These are phyloP conservation scores for Wickerhamomyces subpelliculosus DNA, from an alignment of 805 yeast genomes.

Conservation along the genomic window DNA sequence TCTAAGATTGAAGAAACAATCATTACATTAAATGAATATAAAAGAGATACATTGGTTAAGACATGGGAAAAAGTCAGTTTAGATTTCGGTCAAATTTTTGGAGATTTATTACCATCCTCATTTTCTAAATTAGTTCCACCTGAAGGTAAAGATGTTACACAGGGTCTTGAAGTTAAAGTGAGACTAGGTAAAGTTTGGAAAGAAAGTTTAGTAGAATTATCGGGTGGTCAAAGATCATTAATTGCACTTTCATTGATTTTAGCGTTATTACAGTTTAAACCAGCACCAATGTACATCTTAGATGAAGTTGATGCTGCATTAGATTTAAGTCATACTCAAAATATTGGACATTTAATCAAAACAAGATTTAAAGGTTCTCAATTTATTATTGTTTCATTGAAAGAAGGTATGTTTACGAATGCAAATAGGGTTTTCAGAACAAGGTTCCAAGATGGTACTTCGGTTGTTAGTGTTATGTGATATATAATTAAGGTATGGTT, in stretches of 20 bases:
- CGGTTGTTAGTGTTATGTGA: slow-evolving; percentile 74
- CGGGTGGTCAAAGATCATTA: slow-evolving; percentile 96
- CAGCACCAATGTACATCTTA: slow-evolving; percentile 96
- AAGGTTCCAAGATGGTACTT: slow-evolving; percentile 93
- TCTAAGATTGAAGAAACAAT: slow-evolving; percentile 85
- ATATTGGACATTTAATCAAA: slow-evolving; percentile 93
- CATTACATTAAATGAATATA: slow-evolving; percentile 74
- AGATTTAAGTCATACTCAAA: slow-evolving; percentile 94
- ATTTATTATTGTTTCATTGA: slow-evolving; percentile 91
- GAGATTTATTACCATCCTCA: slow-evolving; percentile 82
- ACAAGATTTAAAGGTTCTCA: slow-evolving; percentile 94
- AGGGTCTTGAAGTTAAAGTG: slow-evolving; percentile 87
- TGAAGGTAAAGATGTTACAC: slow-evolving; percentile 74
- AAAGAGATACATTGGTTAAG: slow-evolving; percentile 69
- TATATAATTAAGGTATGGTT: not conserved
- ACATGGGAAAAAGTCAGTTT: slow-evolving; percentile 83
- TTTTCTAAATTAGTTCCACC: slow-evolving; percentile 83
- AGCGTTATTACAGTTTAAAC: slow-evolving; percentile 89
- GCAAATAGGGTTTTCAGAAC: slow-evolving; percentile 93
- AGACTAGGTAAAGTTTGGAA: slow-evolving; percentile 92
- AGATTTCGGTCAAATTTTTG: slow-evolving; percentile 87
- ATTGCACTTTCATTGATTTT: slow-evolving; percentile 88
- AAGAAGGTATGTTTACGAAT: slow-evolving; percentile 97
- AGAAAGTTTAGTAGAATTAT: slow-evolving; percentile 86
- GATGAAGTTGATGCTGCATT: slow-evolving; percentile 99